Evolutionary conservation across 371 early-diverging fungal genomes (phyloP).

Genomic region (Encephalitozoon romaleae): DNA sequence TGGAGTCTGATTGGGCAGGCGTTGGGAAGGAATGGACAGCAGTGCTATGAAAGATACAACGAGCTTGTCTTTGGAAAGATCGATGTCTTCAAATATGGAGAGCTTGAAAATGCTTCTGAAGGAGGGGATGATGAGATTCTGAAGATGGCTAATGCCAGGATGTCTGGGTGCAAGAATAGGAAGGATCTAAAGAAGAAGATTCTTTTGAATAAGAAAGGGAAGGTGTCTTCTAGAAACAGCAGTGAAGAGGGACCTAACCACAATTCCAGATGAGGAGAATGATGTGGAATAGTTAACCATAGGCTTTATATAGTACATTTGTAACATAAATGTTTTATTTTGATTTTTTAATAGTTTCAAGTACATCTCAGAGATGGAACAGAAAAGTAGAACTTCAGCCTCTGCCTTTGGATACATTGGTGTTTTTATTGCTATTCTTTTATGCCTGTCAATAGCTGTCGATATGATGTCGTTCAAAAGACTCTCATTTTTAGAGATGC

Average conservation of each 20-base stretch:
- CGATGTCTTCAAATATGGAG: slow-evolving; percentile 15
- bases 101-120: background rate
- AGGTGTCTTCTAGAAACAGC: background rate
- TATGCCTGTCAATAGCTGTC: background rate
- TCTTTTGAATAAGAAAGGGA: background rate
- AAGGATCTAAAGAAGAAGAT: background rate
- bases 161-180: background rate
- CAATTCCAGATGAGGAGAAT: no score
- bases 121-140: background rate
- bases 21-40: slow-evolving; percentile 12
- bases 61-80: slow-evolving; percentile 1
- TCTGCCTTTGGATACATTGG: background rate
- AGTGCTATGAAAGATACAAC: slow-evolving; percentile 33
- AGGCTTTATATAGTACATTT: no score
- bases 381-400: background rate
- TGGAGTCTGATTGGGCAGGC: slow-evolving; percentile 23
- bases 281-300: background rate
- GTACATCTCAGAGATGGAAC: background rate
- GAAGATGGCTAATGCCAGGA: background rate
- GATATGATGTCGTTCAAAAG: slow-evolving; percentile 3
- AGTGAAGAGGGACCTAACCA: background rate
- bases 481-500: background rate
- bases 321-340: background rate
- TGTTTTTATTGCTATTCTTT: background rate
- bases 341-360: background rate